Base-by-base conservation (phyloP, 2,329 filamentous ascomycete genomes). In the Calonectria hawksworthii region DNA sequence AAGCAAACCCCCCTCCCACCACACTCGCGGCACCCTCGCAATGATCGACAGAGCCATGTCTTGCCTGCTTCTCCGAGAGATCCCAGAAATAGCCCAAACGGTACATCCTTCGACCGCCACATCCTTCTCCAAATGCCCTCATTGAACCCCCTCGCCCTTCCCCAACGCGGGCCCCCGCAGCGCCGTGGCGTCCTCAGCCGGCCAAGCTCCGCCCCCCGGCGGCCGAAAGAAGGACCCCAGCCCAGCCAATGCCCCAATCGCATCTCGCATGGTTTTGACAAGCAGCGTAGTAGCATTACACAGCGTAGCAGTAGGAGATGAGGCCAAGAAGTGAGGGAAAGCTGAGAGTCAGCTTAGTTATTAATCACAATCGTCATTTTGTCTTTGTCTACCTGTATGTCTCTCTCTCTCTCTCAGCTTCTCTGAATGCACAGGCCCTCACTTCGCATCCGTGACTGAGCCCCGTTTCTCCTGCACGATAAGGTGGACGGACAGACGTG, bases 101-200 rank as follows among this genome's bases (percentile, higher is more conserved):
- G 44, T 47, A 23, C 10, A 47, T 47, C 44, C 44, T 47, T 47
- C 44, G 21, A 47, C 21, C 44, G 44, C 44, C 44, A 47, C 44
- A 47, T 47, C 44, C n/a, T 23, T 47, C 41, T 47, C 41, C 41
- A 47, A 47, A 47, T 11, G 21, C 9, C 41, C 41, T 41, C 36
- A 41, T 11, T 13, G 4, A 18, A 7, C 3, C 41, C 41, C 36
- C 41, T 47, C 11, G 21, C 11, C 8, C 41, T 13, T 26, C 9
- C 54, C 21, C 28, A 59, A 9, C 56, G 30, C 52, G 13, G 67
- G 54, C 44, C 72, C 72, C 78, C 68, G 54, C 76, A 67, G 72
- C 68, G 63, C 76, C 73, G 76, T 79, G 69, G 63, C 72, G 74
- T 36, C 66, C 67, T 68, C 21, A 74, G 70, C 72, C 77, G 69